phyloP scores from a whole-genome alignment of 768 basidiomycete species.

The Tylopilus subfusipes region DNA sequence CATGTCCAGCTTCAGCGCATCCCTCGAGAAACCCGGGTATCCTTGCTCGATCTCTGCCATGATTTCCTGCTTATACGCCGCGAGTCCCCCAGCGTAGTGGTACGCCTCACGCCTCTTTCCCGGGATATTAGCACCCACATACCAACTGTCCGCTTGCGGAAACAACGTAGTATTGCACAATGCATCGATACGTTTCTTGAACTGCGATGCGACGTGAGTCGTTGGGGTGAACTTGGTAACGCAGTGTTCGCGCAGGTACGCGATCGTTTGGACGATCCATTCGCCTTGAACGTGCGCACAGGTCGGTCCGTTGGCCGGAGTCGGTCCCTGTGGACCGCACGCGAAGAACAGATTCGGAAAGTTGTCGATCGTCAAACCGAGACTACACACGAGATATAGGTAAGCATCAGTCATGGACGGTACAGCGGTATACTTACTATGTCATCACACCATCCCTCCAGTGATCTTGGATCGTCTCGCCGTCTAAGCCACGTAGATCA shows the following conservation, averaged over 20 bases:
- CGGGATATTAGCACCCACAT: not conserved
- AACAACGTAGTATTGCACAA: not conserved
- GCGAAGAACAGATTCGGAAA: not conserved
- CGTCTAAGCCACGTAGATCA: constrained; percentile 13
- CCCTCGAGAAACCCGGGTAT: not conserved
- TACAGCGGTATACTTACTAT: not conserved
- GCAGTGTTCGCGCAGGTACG: not conserved
- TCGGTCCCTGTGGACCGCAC: not conserved
- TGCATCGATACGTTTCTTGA: not conserved
- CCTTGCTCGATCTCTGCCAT: not conserved
- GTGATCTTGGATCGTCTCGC: not conserved
- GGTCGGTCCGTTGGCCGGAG: not conserved
- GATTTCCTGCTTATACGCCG: not conserved
- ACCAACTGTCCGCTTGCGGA: not conserved
- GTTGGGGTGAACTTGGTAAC: not conserved
- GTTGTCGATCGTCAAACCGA: not conserved
- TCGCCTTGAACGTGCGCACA: not conserved
- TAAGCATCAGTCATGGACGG: not conserved
- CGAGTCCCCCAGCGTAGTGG: not conserved
- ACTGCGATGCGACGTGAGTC: not conserved
- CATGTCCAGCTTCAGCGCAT: not conserved
- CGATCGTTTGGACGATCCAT: not conserved
- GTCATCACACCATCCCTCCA: not conserved
- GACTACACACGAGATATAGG: not conserved
- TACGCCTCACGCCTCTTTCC: not conserved